phyloP scores from a whole-genome alignment of 768 basidiomycete species.

The Myochromella boudieri region DNA sequence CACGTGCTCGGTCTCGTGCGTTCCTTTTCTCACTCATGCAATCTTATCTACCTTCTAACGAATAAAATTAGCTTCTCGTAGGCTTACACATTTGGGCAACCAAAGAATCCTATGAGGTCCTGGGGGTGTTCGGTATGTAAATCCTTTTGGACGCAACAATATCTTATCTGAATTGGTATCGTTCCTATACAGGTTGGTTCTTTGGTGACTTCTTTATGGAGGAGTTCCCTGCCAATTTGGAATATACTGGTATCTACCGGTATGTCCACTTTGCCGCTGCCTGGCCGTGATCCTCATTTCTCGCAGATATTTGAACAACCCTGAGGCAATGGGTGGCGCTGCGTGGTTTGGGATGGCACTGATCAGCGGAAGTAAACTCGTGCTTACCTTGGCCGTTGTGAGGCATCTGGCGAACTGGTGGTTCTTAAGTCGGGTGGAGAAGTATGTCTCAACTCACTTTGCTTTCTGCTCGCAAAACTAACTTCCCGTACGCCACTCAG shows the following conservation, averaged over 20 bases:
- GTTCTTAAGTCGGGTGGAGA: constrained; percentile 92
- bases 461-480: constrained; percentile 1
- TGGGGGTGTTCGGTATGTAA: constrained; percentile 85
- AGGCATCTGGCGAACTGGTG: constrained; percentile 91
- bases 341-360: constrained; percentile 93
- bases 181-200: constrained; percentile 83
- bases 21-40: constrained; percentile 11
- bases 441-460: constrained; percentile 52
- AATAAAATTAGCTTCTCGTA: constrained; percentile 62
- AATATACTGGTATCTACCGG: constrained; percentile 98
- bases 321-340: constrained; percentile 93
- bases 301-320: constrained; percentile 87
- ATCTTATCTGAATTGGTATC: too few species aligned
- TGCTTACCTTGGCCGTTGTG: constrained; percentile 79
- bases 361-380: constrained; percentile 91
- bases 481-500: constrained; percentile 36
- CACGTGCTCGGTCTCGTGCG: constrained; percentile 87
- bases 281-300: neutral
- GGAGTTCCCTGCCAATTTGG: constrained; percentile 84
- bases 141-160: too few species aligned
- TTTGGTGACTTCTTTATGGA: constrained; percentile 98
- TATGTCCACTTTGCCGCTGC: constrained; percentile 28
- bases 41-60: constrained; percentile 8
- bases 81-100: constrained; percentile 91
- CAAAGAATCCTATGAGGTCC: constrained; percentile 85